Percentiles rank a stretch among this genome's conserved stretches.
These are phyloP conservation scores for Populus pruinosa DNA, from an alignment of 345 rosid species.

Conservation along the genomic window DNA sequence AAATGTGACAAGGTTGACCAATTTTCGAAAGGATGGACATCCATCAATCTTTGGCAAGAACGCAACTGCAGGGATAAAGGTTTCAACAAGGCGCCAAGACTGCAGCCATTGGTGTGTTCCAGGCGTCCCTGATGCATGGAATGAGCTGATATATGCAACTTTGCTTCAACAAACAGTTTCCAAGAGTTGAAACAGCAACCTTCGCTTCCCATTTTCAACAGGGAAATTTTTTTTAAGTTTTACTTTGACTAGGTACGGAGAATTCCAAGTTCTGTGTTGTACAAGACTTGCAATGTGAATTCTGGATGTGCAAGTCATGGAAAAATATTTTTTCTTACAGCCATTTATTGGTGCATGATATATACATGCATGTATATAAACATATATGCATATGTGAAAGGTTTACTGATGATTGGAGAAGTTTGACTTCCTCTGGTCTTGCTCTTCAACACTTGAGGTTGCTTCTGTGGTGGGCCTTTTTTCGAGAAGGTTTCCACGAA, in stretches of 20 bases:
- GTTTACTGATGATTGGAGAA: not conserved
- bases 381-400: not conserved
- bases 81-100: constrained; percentile 56
- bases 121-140: constrained; percentile 91
- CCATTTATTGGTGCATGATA: not conserved
- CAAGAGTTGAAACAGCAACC: constrained; percentile 2
- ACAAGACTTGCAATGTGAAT: not conserved
- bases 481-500: not conserved
- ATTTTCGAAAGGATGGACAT: constrained; percentile 91
- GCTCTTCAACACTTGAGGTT: not conserved
- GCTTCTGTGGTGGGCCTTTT: not conserved
- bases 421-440: not conserved
- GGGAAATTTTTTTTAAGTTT: not conserved
- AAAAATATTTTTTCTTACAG: not conserved
- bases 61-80: constrained; percentile 31
- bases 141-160: constrained; percentile 77
- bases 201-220: not conserved
- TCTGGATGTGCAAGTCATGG: not conserved
- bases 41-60: constrained; percentile 76
- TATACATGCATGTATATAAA: not conserved
- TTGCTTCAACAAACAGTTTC: constrained; percentile 35
- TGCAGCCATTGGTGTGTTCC: constrained; percentile 99
- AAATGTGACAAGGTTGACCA: constrained; percentile 79
- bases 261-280: not conserved
- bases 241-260: not conserved